Evolutionary conservation across 345 rosid genomes (phyloP).

Genomic region (Heritiera fomes): DNA sequence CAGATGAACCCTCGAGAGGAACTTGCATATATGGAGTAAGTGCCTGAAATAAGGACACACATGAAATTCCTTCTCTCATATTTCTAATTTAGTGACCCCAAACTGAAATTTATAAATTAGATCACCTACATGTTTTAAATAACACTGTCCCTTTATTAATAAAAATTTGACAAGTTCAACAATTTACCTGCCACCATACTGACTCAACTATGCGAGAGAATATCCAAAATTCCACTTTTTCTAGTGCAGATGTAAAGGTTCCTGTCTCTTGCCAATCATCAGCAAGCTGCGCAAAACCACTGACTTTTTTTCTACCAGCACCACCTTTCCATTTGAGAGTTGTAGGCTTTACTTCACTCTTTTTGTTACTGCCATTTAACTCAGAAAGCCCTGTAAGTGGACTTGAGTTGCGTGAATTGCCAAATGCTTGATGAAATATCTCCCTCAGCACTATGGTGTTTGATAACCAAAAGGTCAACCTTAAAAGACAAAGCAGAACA

Average conservation of each 20-base stretch:
- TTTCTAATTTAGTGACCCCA: background rate
- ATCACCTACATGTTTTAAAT: background rate
- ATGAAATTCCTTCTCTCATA: slow-evolving; percentile 3
- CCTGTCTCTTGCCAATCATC: slow-evolving; percentile 96
- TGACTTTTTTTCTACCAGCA: slow-evolving; percentile 37
- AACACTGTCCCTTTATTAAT: background rate
- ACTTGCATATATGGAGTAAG: slow-evolving; percentile 93
- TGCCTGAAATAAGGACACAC: slow-evolving; percentile 46
- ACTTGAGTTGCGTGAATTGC: slow-evolving; percentile 45
- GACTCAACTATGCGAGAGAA: slow-evolving; percentile 93
- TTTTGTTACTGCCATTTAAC: slow-evolving; percentile 50
- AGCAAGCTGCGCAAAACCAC: slow-evolving; percentile 45
- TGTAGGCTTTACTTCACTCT: slow-evolving; percentile 35
- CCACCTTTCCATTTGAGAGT: slow-evolving; percentile 50
- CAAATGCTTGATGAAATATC: slow-evolving; percentile 76
- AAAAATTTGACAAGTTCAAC: slow-evolving; percentile 3
- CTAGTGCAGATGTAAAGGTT: slow-evolving; percentile 72
- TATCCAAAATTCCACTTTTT: slow-evolving; percentile 85
- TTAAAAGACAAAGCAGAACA: slow-evolving; percentile 33
- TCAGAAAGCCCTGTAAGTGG: slow-evolving; percentile 45
- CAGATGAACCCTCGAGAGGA: slow-evolving; percentile 44
- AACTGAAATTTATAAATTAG: background rate
- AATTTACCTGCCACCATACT: slow-evolving; percentile 96
- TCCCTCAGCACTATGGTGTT: slow-evolving; percentile 80
- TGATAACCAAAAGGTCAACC: slow-evolving; percentile 96